Evolutionary conservation across 208 protist genomes (phyloP).

Genomic region (Acanthamoeba sp.): DNA sequence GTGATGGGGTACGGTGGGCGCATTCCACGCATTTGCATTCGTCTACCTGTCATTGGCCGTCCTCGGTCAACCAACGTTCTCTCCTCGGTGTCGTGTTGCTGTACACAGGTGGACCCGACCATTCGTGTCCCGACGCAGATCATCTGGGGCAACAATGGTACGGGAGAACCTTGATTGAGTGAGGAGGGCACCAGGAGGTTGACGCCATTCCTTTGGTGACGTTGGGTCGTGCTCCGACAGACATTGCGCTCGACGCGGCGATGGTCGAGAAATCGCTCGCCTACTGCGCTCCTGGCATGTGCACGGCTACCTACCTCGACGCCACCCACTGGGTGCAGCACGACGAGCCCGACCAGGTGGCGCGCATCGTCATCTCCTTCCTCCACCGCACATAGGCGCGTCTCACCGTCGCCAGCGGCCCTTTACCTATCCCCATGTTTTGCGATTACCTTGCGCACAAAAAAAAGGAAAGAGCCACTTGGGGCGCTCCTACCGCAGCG

Average conservation of each 20-base stretch:
- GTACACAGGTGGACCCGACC: constrained; percentile 20
- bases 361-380: background rate
- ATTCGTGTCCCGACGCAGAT: constrained; percentile 16
- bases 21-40: background rate
- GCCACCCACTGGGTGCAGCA: constrained; percentile 67
- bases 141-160: constrained; percentile 21
- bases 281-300: background rate
- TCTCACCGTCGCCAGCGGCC: too few relatives aligned
- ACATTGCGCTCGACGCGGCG: background rate
- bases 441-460: too few relatives aligned
- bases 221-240: background rate
- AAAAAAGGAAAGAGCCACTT: too few relatives aligned
- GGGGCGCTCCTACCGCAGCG: too few relatives aligned
- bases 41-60: too few relatives aligned
- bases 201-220: too few relatives aligned
- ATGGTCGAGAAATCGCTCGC: constrained; percentile 14
- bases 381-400: background rate
- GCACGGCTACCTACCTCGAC: background rate
- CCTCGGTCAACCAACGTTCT: too few relatives aligned
- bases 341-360: constrained; percentile 4
- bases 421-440: too few relatives aligned
- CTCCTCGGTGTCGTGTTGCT: too few relatives aligned
- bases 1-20: background rate
- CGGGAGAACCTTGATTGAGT: background rate
- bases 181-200: too few relatives aligned